phyloP scores from a whole-genome alignment of 768 basidiomycete species.

The Scleroderma citrinum region DNA sequence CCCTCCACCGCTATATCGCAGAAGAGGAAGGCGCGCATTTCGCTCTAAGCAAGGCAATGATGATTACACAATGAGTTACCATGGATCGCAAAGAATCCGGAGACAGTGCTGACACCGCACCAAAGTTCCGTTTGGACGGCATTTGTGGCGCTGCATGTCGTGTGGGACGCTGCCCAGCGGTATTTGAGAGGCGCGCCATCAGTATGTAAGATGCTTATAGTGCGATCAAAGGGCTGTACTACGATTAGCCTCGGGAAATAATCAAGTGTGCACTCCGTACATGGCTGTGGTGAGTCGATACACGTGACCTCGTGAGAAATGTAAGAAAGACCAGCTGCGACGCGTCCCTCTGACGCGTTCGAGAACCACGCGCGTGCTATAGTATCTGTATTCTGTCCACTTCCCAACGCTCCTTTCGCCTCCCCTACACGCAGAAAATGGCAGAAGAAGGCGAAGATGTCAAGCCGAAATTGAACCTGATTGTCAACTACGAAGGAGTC shows the following conservation, averaged over 20 bases:
- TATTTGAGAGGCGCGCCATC: neutral
- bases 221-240: neutral
- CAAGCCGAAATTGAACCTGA: slow-evolving; percentile 67
- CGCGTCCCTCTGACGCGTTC: too few species aligned
- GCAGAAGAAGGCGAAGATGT: slow-evolving; percentile 41
- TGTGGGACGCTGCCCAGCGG: neutral
- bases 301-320: too few species aligned
- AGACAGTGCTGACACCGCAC: neutral
- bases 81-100: neutral
- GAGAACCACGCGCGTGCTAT: too few species aligned
- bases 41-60: neutral
- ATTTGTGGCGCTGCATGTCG: too few species aligned
- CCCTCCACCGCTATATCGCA: neutral
- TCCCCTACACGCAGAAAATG: slow-evolving; percentile 12
- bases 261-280: too few species aligned
- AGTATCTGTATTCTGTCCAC: too few species aligned
- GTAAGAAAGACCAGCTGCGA: too few species aligned
- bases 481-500: slow-evolving; percentile 47
- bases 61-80: neutral
- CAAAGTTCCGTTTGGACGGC: too few species aligned
- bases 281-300: too few species aligned
- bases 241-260: too few species aligned
- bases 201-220: too few species aligned
- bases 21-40: neutral
- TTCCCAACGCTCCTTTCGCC: slow-evolving; percentile 1